phyloP scores from a whole-genome alignment of 2,329 filamentous ascomycete species.

The Arthrobotrys musiformis region DNA sequence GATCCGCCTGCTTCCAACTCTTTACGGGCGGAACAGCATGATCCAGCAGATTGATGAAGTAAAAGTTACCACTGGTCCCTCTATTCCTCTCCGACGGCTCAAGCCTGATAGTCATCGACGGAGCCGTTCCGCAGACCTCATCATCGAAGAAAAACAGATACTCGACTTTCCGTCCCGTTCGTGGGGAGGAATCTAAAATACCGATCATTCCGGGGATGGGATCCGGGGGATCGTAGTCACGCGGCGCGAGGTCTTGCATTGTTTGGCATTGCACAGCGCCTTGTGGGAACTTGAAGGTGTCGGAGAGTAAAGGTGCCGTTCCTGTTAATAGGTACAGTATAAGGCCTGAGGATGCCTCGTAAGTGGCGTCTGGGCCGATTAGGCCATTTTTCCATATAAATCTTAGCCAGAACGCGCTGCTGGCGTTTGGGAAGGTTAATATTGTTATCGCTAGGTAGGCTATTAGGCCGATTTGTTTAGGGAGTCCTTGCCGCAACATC shows the following conservation, averaged over 20 bases:
- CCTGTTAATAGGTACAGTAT: not conserved
- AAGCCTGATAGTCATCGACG: constrained; percentile 9
- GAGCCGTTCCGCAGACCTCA: not conserved
- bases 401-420: constrained; percentile 32
- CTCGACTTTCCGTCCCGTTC: not conserved
- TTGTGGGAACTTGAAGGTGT: not conserved
- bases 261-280: not conserved
- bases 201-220: constrained; percentile 24
- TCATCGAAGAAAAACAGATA: constrained; percentile 28
- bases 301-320: not conserved
- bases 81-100: not conserved
- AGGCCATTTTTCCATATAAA: constrained; percentile 38
- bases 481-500: not conserved
- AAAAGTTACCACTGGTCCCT: not conserved
- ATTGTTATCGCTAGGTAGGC: not conserved
- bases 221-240: not conserved
- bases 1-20: constrained; percentile 21
- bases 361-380: not conserved
- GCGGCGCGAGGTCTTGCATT: not conserved
- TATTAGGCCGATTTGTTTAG: not conserved
- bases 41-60: constrained; percentile 20
- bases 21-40: not conserved
- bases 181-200: not conserved
- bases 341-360: not conserved
- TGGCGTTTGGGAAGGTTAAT: not conserved